Percentiles rank a stretch among this genome's conserved stretches.
Conservation (phyloP, 768 basidiomycete genomes). For the Boletus vinaceobasis region DNA sequence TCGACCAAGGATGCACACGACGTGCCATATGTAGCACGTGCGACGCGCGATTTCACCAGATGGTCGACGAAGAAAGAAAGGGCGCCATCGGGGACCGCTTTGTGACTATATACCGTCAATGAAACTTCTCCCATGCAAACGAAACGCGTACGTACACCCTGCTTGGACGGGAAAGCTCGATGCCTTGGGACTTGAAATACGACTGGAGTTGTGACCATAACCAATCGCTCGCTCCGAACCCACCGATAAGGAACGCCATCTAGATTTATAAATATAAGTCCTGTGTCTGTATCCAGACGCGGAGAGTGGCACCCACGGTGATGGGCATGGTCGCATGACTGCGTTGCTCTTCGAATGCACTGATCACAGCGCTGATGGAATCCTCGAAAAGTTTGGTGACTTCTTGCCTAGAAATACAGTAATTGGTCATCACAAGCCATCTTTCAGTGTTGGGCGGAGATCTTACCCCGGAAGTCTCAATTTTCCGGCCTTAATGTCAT, state of each 20-base stretch:
- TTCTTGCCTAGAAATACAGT: slow-evolving; percentile 25
- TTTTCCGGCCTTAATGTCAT: slow-evolving; percentile 33
- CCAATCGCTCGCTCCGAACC: slow-evolving; percentile 47
- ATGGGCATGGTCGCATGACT: slow-evolving; percentile 21
- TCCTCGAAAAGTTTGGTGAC: slow-evolving; percentile 41
- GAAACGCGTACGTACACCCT: slow-evolving; percentile 39
- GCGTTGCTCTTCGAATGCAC: slow-evolving; percentile 31
- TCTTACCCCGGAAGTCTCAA: slow-evolving; percentile 36
- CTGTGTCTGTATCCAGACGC: not conserved
- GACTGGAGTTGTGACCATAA: slow-evolving; percentile 39
- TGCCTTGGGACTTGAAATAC: slow-evolving; percentile 31
- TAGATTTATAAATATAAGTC: not conserved
- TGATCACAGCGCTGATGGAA: slow-evolving; percentile 32
- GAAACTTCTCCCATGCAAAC: not conserved
- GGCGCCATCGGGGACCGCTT: slow-evolving; percentile 51
- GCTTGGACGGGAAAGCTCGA: slow-evolving; percentile 46
- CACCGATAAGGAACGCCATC: slow-evolving; percentile 45
- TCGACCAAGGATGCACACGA: slow-evolving; percentile 32
- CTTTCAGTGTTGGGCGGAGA: not conserved
- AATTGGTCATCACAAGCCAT: not conserved
- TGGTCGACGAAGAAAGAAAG: slow-evolving; percentile 38
- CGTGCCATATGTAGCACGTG: slow-evolving; percentile 51
- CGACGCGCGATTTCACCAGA: slow-evolving; percentile 43
- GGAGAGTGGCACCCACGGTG: slow-evolving; percentile 21
- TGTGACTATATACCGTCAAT: slow-evolving; percentile 19